phyloP scores from a whole-genome alignment of 768 basidiomycete genomes.

The Rhodotorula kratochvilovae region DNA sequence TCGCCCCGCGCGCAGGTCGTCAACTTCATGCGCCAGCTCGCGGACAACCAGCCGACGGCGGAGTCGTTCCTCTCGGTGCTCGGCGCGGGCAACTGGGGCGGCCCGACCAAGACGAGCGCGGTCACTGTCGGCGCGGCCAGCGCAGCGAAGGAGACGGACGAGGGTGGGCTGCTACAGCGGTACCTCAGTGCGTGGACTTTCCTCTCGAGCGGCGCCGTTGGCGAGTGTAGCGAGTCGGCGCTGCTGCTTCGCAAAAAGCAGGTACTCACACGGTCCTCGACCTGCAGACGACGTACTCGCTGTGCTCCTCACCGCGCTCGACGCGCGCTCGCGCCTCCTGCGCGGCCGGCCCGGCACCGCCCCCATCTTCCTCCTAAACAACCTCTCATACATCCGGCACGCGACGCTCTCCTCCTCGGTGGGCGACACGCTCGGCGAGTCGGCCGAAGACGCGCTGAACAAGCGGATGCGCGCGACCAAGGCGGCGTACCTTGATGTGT shows the following conservation, averaged over 20 bases:
- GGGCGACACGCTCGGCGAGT: constrained; percentile 40
- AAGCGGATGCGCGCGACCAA: constrained; percentile 40
- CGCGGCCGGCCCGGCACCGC: constrained; percentile 20
- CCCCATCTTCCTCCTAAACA: constrained; percentile 43
- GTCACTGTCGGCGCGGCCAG: neutral
- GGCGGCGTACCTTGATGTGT: constrained; percentile 42
- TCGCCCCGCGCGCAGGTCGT: too few species aligned
- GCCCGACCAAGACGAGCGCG: constrained; percentile 6
- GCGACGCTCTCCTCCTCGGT: constrained; percentile 36
- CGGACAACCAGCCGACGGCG: constrained; percentile 37
- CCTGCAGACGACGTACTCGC: constrained; percentile 39
- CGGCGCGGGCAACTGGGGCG: constrained; percentile 44
- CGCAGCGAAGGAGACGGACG: constrained; percentile 5
- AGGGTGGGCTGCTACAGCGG: constrained; percentile 26
- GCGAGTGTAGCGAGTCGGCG: neutral
- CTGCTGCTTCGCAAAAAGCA: too few species aligned
- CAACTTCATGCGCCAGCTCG: constrained; percentile 42
- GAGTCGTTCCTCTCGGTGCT: constrained; percentile 40
- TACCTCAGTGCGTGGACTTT: constrained; percentile 35
- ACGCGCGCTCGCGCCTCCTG: constrained; percentile 26
- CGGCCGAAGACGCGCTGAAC: constrained; percentile 41
- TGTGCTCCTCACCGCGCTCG: constrained; percentile 33
- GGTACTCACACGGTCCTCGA: neutral
- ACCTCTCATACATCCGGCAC: constrained; percentile 41
- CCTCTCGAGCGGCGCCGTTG: neutral